These are phyloP conservation scores for Penicillium sp. DNA, from an alignment of 2,329 filamentous ascomycete genomes.

Conservation along the genomic window DNA sequence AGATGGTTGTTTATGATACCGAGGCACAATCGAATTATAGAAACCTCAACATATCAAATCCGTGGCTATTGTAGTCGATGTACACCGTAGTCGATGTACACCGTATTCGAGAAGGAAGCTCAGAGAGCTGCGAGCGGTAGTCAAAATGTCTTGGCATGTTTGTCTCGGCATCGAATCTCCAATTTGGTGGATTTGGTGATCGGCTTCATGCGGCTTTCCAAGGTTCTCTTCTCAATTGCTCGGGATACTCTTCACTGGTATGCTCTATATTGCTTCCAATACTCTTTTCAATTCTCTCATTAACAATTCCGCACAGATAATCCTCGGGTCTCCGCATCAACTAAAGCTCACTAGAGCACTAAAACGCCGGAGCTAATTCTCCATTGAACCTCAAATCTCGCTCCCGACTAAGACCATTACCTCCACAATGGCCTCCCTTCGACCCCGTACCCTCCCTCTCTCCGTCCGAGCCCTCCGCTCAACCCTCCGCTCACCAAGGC, in stretches of 20 bases:
- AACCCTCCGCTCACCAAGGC: background rate
- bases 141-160: constrained; percentile 19
- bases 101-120: background rate
- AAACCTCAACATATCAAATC: background rate
- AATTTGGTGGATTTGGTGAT: constrained; percentile 10
- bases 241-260: constrained; percentile 6
- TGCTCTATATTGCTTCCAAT: background rate
- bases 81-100: background rate
- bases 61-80: background rate
- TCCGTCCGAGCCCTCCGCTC: constrained; percentile 11
- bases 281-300: background rate
- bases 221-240: constrained; percentile 9
- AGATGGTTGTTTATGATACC: constrained; percentile 5
- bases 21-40: background rate
- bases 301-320: background rate
- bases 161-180: constrained; percentile 14
- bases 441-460: constrained; percentile 5
- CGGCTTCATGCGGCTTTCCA: constrained; percentile 16
- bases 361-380: background rate
- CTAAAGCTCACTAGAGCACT: constrained; percentile 1
- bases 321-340: background rate
- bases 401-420: background rate
- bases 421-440: constrained; percentile 15
- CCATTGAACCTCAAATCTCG: background rate
- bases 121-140: background rate